Base-by-base conservation (phyloP, 257 asterid genomes). In the Nicotiana knightiana region DNA sequence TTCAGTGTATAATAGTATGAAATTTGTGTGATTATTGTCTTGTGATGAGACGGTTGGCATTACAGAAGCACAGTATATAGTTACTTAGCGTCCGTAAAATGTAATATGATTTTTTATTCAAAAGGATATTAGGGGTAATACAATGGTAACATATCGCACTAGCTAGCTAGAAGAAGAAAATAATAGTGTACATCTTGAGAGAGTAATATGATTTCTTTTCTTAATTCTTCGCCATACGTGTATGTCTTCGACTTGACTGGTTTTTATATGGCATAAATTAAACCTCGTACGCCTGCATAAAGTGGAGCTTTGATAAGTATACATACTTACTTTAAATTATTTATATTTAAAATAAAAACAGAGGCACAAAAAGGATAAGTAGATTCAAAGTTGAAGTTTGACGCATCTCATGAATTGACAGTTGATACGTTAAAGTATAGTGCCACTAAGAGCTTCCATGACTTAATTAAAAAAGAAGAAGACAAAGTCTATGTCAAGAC, bases 281-380 rank as follows among this genome's bases (percentile, higher is more conserved):
- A 48, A 73, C 79, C 63, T 73, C 63, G 62, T 51, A 75, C 16
- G 11, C 79, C 79, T 75, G 79, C 33, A 48, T 30, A 75, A 73
- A 26, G 63, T 26, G 43, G 4, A 51, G 13, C 26, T 75, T 51
- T 51, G 6, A 26, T 75, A 43, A 75, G 2, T 15, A 28, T 28
- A 0, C 12, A 28, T 28, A 0, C 51, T 43, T 51, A 26, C 63
- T 35, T 73, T 73, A n/a, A 24, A 46, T 32, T 53, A 11, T 53
- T 53, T 53, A 11, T 53, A 11, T 53, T 53, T 53, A 39, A 16
- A 21, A 70, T 1, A n/a, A n/a, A n/a, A n/a, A 16, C 0, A 11
- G 1, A 61, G 12, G 26, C 11, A 9, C 15, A 12, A 1, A 8
- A 15, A 65, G 11, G 5, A 2, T 16, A 16, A 35, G 28, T 17